These are phyloP conservation scores for Didymella exigua DNA, from an alignment of 2,329 filamentous ascomycete species.

Conservation along the genomic window DNA sequence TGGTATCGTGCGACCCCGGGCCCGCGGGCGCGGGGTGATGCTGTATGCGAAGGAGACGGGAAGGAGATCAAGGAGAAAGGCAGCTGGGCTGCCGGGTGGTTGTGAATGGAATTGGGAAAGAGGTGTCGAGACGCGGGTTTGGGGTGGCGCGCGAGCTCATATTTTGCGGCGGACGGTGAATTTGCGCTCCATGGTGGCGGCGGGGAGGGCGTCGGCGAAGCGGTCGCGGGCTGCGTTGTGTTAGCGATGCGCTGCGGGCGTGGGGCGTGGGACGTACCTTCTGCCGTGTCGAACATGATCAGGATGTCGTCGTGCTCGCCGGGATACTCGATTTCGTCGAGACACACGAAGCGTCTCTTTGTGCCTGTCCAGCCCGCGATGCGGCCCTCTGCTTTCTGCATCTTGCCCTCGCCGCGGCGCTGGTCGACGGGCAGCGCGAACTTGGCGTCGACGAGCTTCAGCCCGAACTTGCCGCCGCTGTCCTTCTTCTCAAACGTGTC, in stretches of 20 bases:
- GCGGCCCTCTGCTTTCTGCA: constrained; percentile 54
- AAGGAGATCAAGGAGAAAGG: not conserved
- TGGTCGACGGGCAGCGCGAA: constrained; percentile 75
- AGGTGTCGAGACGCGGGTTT: not conserved
- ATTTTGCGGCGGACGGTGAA: constrained; percentile 53
- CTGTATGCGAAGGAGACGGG: not conserved
- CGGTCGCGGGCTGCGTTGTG: constrained; percentile 50
- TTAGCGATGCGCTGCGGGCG: constrained; percentile 26
- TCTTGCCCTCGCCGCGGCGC: constrained; percentile 56
- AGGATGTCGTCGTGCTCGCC: constrained; percentile 92
- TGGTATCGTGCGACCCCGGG: not conserved
- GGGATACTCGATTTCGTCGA: constrained; percentile 87
- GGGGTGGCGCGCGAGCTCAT: constrained; percentile 11
- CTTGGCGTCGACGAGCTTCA: constrained; percentile 87
- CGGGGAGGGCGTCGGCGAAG: constrained; percentile 54
- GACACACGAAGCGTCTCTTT: constrained; percentile 76
- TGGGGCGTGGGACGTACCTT: constrained; percentile 60
- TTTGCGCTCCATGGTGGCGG: constrained; percentile 48
- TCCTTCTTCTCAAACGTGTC: constrained; percentile 74
- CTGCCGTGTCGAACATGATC: constrained; percentile 79
- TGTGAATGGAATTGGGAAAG: no score
- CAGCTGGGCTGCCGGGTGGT: no score
- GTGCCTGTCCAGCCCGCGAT: constrained; percentile 58
- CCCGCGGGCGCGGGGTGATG: not conserved
- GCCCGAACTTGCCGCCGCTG: constrained; percentile 64